phyloP scores from a whole-genome alignment of 176 grass and related monocot species.

The Juncus inflexus region DNA sequence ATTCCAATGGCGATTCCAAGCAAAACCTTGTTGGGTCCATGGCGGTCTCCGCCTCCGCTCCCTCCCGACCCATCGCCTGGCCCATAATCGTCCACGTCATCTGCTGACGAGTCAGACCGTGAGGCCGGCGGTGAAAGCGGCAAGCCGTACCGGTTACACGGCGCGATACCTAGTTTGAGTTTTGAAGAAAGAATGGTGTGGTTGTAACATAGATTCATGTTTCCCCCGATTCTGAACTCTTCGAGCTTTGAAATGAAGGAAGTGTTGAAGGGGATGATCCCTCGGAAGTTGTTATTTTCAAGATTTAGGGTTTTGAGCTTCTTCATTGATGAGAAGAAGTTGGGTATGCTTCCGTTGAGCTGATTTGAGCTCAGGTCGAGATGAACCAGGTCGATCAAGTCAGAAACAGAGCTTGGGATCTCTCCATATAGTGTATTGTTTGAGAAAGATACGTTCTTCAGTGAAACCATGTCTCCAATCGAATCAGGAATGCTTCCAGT shows the following conservation, averaged over 20 bases:
- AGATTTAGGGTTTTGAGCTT: constrained; percentile 59
- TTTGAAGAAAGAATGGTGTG: constrained; percentile 55
- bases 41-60: constrained; percentile 28
- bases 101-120: constrained; percentile 53
- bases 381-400: constrained; percentile 63
- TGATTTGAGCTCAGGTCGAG: constrained; percentile 81
- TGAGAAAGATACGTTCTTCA: constrained; percentile 53
- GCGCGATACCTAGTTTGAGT: constrained; percentile 64
- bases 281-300: constrained; percentile 88
- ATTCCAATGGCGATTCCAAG: constrained; percentile 91
- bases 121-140: constrained; percentile 56
- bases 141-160: constrained; percentile 81
- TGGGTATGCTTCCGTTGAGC: constrained; percentile 79
- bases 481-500: constrained; percentile 53
- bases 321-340: constrained; percentile 50
- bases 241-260: constrained; percentile 56
- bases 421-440: constrained; percentile 62
- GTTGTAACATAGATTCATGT: constrained; percentile 91
- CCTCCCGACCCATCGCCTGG: constrained; percentile 17
- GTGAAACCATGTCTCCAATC: constrained; percentile 67
- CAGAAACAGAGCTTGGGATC: constrained; percentile 63
- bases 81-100: constrained; percentile 40
- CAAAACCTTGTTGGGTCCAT: constrained; percentile 60
- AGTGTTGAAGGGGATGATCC: constrained; percentile 65
- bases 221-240: constrained; percentile 66